A percentile compares a stretch with the other conserved stretches of the same genome.
These are phyloP conservation scores for Verticillium longisporum DNA, from an alignment of 2,329 filamentous ascomycete genomes.

Conservation along the genomic window DNA sequence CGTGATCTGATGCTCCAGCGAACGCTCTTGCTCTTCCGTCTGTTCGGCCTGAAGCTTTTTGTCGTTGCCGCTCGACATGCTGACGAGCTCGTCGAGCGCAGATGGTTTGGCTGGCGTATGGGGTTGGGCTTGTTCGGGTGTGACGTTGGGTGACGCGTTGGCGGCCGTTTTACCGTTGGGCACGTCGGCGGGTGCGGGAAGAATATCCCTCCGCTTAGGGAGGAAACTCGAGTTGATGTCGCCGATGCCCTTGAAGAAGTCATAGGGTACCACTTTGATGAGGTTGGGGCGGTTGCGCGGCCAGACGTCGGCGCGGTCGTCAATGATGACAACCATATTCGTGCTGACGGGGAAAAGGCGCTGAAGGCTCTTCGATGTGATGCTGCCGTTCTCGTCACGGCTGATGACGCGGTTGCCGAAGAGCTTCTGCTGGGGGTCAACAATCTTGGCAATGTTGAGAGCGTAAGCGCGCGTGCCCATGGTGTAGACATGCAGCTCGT, in stretches of 20 bases:
- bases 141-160: constrained; percentile 1
- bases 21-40: constrained; percentile 77
- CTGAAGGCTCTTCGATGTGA: constrained; percentile 83
- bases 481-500: constrained; percentile 96
- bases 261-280: constrained; percentile 90
- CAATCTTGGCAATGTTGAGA: constrained; percentile 81
- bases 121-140: constrained; percentile 4
- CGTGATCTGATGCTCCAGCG: constrained; percentile 79
- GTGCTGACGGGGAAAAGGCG: constrained; percentile 93
- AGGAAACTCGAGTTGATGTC: constrained; percentile 98
- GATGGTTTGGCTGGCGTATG: constrained; percentile 21
- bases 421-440: constrained; percentile 81
- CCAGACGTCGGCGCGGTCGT: constrained; percentile 96
- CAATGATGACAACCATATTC: constrained; percentile 98
- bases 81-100: constrained; percentile 68
- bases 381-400: constrained; percentile 91
- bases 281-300: constrained; percentile 82
- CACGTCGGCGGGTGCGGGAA: constrained; percentile 19
- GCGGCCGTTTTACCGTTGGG: constrained; percentile 16
- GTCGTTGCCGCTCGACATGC: constrained; percentile 66
- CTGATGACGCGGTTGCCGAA: constrained; percentile 95
- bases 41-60: constrained; percentile 65
- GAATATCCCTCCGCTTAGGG: constrained; percentile 62
- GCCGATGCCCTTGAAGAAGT: constrained; percentile 96
- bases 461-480: constrained; percentile 99